Evolutionary conservation across 106 monocot species (phyloP).

Genomic region (Triglochin maritima): DNA sequence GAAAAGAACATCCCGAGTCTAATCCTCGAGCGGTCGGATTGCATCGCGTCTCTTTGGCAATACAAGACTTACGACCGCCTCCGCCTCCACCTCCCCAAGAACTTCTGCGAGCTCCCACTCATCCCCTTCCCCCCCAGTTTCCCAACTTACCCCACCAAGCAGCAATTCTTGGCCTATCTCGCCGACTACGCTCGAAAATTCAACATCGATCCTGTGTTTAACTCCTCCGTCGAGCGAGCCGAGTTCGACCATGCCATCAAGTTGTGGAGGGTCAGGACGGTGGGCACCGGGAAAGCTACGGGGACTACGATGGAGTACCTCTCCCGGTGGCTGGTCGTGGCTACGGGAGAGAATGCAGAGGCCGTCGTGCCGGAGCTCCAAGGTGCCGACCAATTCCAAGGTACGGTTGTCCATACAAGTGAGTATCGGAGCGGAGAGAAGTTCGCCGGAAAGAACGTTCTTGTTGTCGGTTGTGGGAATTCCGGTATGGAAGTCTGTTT

Average conservation of each 20-base stretch:
- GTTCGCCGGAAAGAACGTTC: slow-evolving; percentile 45
- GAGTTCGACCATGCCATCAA: slow-evolving; percentile 24
- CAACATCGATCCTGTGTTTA: slow-evolving; percentile 27
- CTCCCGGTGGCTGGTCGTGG: slow-evolving; percentile 57
- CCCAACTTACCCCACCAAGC: slow-evolving; percentile 49
- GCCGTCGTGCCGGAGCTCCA: slow-evolving; percentile 48
- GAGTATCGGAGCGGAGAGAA: slow-evolving; percentile 40
- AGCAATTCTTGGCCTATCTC: slow-evolving; percentile 53
- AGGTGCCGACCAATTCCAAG: slow-evolving; percentile 32
- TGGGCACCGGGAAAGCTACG: neutral
- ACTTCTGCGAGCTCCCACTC: slow-evolving; percentile 58
- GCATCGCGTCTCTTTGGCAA: slow-evolving; percentile 62
- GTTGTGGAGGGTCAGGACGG: slow-evolving; percentile 33
- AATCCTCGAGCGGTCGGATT: slow-evolving; percentile 38
- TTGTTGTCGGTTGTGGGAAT: slow-evolving; percentile 76
- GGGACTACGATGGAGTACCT: slow-evolving; percentile 18
- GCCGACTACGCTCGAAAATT: slow-evolving; percentile 28
- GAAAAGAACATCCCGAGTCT: slow-evolving; percentile 32
- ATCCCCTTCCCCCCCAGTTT: slow-evolving; percentile 39
- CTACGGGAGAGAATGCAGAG: slow-evolving; percentile 93
- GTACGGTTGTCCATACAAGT: slow-evolving; percentile 37
- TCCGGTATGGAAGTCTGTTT: slow-evolving; percentile 80
- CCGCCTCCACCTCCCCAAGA: slow-evolving; percentile 58
- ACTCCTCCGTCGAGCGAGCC: slow-evolving; percentile 31
- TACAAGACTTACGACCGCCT: slow-evolving; percentile 53